These are phyloP conservation scores for Paramyrothecium roridum DNA, from an alignment of 2,329 filamentous ascomycete species.

Conservation along the genomic window DNA sequence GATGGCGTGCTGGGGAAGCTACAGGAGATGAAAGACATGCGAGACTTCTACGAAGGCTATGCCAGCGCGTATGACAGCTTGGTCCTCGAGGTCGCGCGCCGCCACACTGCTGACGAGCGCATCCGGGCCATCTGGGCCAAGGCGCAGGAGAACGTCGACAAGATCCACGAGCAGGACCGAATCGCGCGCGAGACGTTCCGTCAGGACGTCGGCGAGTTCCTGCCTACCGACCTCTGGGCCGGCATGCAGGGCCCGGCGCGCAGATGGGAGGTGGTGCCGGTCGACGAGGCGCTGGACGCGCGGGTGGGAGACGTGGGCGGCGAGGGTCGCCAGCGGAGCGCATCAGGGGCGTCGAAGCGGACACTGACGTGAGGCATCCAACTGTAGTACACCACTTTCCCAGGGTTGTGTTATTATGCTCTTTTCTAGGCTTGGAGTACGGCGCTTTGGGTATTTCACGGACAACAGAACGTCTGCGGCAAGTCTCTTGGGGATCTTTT, in stretches of 20 bases:
- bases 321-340: slow-evolving; percentile 13
- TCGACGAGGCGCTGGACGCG: slow-evolving; percentile 17
- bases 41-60: slow-evolving; percentile 85
- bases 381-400: no score
- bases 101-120: slow-evolving; percentile 69
- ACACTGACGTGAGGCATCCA: not conserved
- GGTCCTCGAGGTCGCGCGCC: slow-evolving; percentile 77
- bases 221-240: slow-evolving; percentile 86
- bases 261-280: slow-evolving; percentile 45
- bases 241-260: slow-evolving; percentile 62
- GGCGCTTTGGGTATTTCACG: not conserved
- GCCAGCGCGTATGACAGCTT: slow-evolving; percentile 79
- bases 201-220: slow-evolving; percentile 76
- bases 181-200: slow-evolving; percentile 74
- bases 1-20: slow-evolving; percentile 66
- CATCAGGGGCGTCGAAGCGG: slow-evolving; percentile 17
- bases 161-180: slow-evolving; percentile 70
- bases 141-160: slow-evolving; percentile 72
- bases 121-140: slow-evolving; percentile 73
- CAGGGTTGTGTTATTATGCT: no score
- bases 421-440: not conserved
- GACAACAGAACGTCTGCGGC: no score
- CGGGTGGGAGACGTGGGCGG: slow-evolving; percentile 9
- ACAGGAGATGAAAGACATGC: slow-evolving; percentile 71
- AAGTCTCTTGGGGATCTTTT: no score